Percentiles rank a stretch among this genome's conserved stretches.
phyloP scores from a whole-genome alignment of 148 eudicot species.

The Camellia lanceoleosa region DNA sequence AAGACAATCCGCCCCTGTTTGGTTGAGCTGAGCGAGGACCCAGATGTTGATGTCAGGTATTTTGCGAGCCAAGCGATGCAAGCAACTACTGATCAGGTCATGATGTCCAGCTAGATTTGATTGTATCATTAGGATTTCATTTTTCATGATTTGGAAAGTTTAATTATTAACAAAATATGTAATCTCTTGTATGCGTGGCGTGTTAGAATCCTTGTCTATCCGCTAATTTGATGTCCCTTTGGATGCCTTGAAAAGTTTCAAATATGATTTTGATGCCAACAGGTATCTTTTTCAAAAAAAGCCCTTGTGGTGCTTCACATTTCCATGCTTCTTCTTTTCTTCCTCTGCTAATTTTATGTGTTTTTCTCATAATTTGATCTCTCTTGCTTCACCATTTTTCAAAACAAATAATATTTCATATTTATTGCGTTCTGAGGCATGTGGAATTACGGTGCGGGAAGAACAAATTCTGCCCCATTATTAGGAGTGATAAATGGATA shows the following conservation, averaged over 20 bases:
- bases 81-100: conserved; percentile 69
- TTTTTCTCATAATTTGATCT: not conserved
- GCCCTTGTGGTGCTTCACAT: not conserved
- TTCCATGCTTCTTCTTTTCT: not conserved
- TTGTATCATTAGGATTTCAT: conserved; percentile 13
- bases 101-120: conserved; percentile 65
- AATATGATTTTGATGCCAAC: not conserved
- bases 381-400: not conserved
- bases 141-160: not conserved
- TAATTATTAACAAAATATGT: not conserved
- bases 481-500: too few relatives aligned
- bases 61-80: conserved; percentile 84
- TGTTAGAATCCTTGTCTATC: not conserved
- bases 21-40: conserved; percentile 79
- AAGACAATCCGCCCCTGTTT: conserved; percentile 72
- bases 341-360: not conserved
- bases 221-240: not conserved
- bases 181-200: not conserved
- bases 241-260: not conserved
- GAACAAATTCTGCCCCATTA: too few relatives aligned
- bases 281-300: not conserved
- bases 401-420: too few relatives aligned
- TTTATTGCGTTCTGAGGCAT: too few relatives aligned
- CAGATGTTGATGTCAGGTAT: conserved; percentile 88
- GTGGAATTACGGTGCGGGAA: too few relatives aligned